Conservation (phyloP, 441 rosid species). For the Omphalea diandra region DNA sequence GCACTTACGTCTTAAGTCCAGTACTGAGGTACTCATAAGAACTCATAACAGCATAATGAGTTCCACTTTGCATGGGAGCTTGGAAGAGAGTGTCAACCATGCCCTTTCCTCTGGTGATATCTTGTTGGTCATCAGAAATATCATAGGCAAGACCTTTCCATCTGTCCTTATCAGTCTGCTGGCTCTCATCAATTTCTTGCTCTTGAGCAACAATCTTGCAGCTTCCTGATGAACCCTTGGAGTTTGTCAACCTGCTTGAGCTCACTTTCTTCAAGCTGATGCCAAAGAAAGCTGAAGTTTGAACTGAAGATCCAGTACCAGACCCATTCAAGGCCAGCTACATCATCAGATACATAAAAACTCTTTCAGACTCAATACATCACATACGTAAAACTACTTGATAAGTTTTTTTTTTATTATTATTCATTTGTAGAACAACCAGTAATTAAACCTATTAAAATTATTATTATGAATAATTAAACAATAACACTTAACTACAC, state of each 20-base stretch:
- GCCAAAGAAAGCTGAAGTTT: constrained; percentile 61
- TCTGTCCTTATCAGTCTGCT: constrained; percentile 70
- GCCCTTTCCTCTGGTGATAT: constrained; percentile 90
- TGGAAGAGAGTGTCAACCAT: constrained; percentile 91
- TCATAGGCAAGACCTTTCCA: constrained; percentile 78
- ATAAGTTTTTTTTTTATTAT: too few relatives aligned
- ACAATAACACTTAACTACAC: too few relatives aligned
- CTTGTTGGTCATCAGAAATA: constrained; percentile 88
- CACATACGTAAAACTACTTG: too few relatives aligned
- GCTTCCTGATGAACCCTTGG: constrained; percentile 39
- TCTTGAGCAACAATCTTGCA: constrained; percentile 62
- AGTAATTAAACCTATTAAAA: too few relatives aligned
- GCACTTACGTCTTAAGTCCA: constrained; percentile 66
- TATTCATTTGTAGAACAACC: too few relatives aligned
- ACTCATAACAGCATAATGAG: constrained; percentile 71
- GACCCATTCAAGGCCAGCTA: constrained; percentile 83
- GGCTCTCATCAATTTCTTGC: constrained; percentile 50
- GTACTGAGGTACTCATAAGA: constrained; percentile 80
- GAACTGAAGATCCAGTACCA: constrained; percentile 47
- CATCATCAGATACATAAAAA: constrained; percentile 6
- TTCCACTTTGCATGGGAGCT: constrained; percentile 71
- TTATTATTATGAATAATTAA: too few relatives aligned
- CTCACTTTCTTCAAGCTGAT: constrained; percentile 67
- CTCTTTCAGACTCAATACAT: not conserved
- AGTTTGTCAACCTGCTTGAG: constrained; percentile 36